Base-by-base conservation (phyloP, 192 early-diverging fungal species). In the Pilaira anomala region DNA sequence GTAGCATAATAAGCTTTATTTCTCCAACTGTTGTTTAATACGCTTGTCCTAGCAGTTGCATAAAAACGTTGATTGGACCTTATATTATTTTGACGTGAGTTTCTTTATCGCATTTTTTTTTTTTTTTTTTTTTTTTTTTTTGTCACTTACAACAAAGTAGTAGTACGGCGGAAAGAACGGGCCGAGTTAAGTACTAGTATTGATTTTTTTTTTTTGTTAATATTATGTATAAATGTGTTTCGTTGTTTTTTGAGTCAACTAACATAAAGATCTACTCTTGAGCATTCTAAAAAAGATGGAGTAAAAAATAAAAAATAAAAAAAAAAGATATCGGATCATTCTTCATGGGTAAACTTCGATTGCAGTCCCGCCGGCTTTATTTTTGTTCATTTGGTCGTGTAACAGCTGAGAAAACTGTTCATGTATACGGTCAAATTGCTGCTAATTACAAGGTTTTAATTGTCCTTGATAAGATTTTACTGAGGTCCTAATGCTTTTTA, bases 31-130 rank as follows among this genome's bases (percentile, higher is more conserved):
- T 22, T 50, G 30, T 36, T 57, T n/a, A 30, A 18, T 1, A 26
- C 48, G 21, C 45, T 13, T 18, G 28, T 42, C 40, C 45, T 58
- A 18, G 33, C 33, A 7, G 65, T 66, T 29, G 55, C 22, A 50
- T 66, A 66, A 36, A 66, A 44, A 8, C 65, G 65, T 30, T 48
- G 44, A n/a, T 30, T 30, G 51, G 25, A 22, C 48, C 48, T 50
- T 5, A 6, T 36, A 36, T 36, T 48, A 36, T 36, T 48, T 24
- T 1, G 48, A 50, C 11, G 19, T 22, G n/a, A n/a, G n/a, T n/a
- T n/a, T n/a, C n/a, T n/a, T n/a, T n/a, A n/a, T n/a, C n/a, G n/a
- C n/a, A n/a, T n/a, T n/a, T 24, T 50, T 19, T 22, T 3, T 11
- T 22, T 24, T 24, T 19, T 3, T 3, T 19, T 50, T 50, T 9